Evolutionary conservation across 306 rosid genomes (phyloP).

Genomic region (Trifolium fragiferum): DNA sequence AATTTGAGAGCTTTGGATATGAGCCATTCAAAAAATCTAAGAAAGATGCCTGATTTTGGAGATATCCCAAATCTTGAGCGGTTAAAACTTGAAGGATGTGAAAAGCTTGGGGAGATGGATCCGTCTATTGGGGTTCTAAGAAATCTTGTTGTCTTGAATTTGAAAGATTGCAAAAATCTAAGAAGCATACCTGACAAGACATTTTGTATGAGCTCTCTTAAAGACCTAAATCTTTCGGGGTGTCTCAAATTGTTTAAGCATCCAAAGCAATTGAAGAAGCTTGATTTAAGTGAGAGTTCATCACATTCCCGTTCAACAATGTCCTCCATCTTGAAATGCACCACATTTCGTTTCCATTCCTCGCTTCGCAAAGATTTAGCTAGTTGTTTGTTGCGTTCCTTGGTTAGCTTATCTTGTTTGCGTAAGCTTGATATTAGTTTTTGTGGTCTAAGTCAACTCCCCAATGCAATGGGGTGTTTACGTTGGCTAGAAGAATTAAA

Average conservation of each 20-base stretch:
- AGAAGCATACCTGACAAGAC: not conserved
- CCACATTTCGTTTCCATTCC: not conserved
- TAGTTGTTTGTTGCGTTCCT: not conserved
- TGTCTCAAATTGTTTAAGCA: not conserved
- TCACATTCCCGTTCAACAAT: not conserved
- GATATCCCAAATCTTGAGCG: constrained; percentile 3
- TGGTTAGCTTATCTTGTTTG: not conserved
- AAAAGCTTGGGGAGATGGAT: not conserved
- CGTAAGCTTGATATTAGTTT: not conserved
- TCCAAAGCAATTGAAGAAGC: not conserved
- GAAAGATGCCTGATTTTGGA: not conserved
- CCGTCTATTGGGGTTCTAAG: not conserved
- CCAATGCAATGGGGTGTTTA: constrained; percentile 14
- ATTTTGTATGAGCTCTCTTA: not conserved
- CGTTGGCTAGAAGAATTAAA: not conserved
- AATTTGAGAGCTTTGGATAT: constrained; percentile 8
- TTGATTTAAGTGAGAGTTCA: not conserved
- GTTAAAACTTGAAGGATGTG: constrained; percentile 11
- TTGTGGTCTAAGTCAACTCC: not conserved
- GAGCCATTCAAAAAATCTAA: not conserved
- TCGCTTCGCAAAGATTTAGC: not conserved
- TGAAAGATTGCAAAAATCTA: not conserved
- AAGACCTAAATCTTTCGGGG: not conserved
- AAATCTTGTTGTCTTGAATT: not conserved
- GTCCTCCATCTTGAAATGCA: not conserved